Base-by-base conservation (phyloP, 2,329 filamentous ascomycete genomes). In the Ophiosphaerella herpotricha region DNA sequence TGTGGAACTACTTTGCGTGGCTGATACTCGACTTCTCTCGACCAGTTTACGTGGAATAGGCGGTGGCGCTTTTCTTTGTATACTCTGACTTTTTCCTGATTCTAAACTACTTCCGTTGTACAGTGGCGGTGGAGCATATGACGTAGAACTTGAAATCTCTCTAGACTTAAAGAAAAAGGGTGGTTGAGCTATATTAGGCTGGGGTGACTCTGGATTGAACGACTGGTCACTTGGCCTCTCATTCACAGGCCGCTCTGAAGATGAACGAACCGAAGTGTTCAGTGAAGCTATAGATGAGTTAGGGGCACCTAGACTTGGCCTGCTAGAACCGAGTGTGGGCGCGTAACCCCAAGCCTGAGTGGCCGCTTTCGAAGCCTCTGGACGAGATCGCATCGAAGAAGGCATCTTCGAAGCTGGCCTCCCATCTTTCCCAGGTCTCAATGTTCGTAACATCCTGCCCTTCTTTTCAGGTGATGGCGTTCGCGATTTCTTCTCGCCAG, bases 391-490 rank as follows among this genome's bases (percentile, higher is more conserved):
- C 44, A 78, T 65, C 16, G 74, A 76, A 16, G 67, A 72, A 2
- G 74, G 66, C 63, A 82, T 76, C 53, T 74, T 76, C 13, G 78
- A 78, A 12, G 75, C 74, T 21, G 73, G 63, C 45, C 76, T 79
- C 39, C 72, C 64, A 37, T 80, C 77, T 43, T 73, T 76, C 5
- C 67, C 69, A 13, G 76, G 74, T 46, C 82, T 74, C 50, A 85
- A 57, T 8, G 82, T 84, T 42, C 78, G 81, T 51, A 84, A 67
- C 81, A 86, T 82, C 9, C 76, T 73, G 24, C 78, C 75, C 58
- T 82, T 85, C 68, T 84, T 83, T 42, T 86, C 84, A 3, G 84
- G 84, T 61, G 84, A 86, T 8, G 83, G 82, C 14, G 81, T 84
- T 48, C 83, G 78, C 31, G 81, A 81, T 16, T 74, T 69, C 43